Percentiles rank a stretch among this genome's conserved stretches.
Conservation (phyloP, 345 rosid species). For the Pistacia vera region DNA sequence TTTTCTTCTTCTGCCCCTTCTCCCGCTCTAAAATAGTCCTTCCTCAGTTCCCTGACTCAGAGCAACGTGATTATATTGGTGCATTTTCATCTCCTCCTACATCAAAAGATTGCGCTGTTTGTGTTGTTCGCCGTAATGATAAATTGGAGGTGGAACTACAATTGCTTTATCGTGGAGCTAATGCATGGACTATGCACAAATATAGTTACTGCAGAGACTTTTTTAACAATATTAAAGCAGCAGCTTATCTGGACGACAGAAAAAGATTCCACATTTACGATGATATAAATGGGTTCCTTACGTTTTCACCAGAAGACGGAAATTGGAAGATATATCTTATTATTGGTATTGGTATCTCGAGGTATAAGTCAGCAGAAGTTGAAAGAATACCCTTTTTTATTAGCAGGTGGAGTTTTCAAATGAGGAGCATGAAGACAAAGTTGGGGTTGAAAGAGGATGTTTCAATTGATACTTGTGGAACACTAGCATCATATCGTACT, state of each 20-base stretch:
- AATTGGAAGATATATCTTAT: neutral
- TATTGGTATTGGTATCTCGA: no score
- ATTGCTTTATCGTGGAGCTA: slow-evolving; percentile 11
- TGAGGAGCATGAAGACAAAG: neutral
- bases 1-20: slow-evolving; percentile 40
- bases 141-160: neutral
- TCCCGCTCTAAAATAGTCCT: slow-evolving; percentile 29
- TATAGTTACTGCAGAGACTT: accelerated
- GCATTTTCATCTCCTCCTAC: slow-evolving; percentile 34
- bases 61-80: neutral
- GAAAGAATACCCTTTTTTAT: neutral
- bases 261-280: slow-evolving; percentile 18
- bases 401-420: neutral
- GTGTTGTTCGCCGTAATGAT: neutral
- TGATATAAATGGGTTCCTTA: neutral
- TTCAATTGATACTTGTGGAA: slow-evolving; percentile 20
- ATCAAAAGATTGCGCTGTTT: slow-evolving; percentile 23
- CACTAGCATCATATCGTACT: neutral
- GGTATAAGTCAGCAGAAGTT: neutral
- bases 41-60: slow-evolving; percentile 15
- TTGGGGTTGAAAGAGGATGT: slow-evolving; percentile 11
- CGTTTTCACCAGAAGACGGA: neutral
- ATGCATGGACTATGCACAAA: slow-evolving; percentile 13
- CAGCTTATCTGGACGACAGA: neutral
- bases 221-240: neutral